These are phyloP conservation scores for Quercus parvula DNA, from an alignment of 306 rosid genomes.

Conservation along the genomic window DNA sequence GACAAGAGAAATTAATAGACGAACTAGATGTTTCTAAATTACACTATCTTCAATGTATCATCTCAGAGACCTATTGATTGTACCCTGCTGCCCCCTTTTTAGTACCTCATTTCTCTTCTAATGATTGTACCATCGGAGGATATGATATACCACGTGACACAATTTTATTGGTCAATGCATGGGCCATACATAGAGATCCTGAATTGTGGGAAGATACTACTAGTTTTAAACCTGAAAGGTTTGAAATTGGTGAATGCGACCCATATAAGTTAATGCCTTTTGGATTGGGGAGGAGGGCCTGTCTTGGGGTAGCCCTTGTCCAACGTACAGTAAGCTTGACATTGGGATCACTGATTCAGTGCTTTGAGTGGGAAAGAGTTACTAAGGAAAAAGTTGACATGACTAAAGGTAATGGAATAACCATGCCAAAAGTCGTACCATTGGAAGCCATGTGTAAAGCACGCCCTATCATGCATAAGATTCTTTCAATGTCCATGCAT, in stretches of 20 bases:
- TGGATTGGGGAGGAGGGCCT: background rate
- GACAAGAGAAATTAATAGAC: conserved; percentile 16
- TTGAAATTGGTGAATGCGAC: too few relatives aligned
- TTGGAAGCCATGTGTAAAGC: conserved; percentile 23
- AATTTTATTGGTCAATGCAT: conserved; percentile 27
- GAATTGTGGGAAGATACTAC: conserved; percentile 26
- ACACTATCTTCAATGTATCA: conserved; percentile 27
- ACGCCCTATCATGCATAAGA: background rate
- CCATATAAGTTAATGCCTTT: background rate
- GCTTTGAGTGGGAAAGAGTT: too few relatives aligned
- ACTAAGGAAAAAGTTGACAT: too few relatives aligned
- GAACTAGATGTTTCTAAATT: conserved; percentile 23
- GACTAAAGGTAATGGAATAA: too few relatives aligned
- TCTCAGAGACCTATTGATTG: conserved; percentile 25
- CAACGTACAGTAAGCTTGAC: background rate
- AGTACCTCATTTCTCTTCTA: background rate
- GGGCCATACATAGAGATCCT: conserved; percentile 42
- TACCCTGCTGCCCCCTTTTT: background rate
- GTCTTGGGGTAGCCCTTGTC: conserved; percentile 13
- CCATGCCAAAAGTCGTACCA: too few relatives aligned
- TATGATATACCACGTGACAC: background rate
- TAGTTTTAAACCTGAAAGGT: background rate
- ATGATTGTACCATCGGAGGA: background rate
- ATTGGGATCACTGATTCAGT: too few relatives aligned
- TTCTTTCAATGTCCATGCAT: background rate